A percentile compares a stretch with the other conserved stretches of the same genome.
Evolutionary conservation across 257 asterid genomes (phyloP).

Genomic region (Nyctanthes arbortristis): DNA sequence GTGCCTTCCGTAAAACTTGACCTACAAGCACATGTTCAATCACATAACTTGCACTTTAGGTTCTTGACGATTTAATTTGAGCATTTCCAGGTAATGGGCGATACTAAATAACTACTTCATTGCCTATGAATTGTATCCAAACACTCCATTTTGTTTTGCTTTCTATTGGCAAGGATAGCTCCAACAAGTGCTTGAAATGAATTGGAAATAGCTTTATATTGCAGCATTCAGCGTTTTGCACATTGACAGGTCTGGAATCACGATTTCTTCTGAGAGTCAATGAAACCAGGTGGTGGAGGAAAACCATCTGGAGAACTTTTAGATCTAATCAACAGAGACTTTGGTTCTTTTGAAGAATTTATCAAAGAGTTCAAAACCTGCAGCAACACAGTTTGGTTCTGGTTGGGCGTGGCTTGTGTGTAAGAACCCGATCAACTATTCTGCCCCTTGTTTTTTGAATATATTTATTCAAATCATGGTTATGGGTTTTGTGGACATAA

Average conservation of each 20-base stretch:
- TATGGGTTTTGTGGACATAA: neutral
- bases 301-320: constrained; percentile 74
- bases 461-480: neutral
- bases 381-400: constrained; percentile 89
- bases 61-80: constrained; percentile 6
- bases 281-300: constrained; percentile 97
- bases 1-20: constrained; percentile 1
- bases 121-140: neutral
- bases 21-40: constrained; percentile 2
- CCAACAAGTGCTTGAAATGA: constrained; percentile 2
- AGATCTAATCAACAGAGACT: constrained; percentile 74
- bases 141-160: neutral
- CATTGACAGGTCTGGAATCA: constrained; percentile 82
- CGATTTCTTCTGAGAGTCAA: constrained; percentile 92
- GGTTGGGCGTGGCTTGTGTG: constrained; percentile 99
- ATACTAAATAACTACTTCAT: neutral
- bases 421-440: constrained; percentile 35
- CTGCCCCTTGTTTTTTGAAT: neutral
- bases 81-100: neutral
- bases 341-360: constrained; percentile 84
- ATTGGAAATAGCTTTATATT: constrained; percentile 1
- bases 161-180: neutral
- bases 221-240: neutral
- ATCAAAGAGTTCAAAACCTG: constrained; percentile 77
- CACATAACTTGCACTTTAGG: neutral